These are phyloP conservation scores for Phoma sp. DNA, from an alignment of 2,329 filamentous ascomycete species.

Conservation along the genomic window DNA sequence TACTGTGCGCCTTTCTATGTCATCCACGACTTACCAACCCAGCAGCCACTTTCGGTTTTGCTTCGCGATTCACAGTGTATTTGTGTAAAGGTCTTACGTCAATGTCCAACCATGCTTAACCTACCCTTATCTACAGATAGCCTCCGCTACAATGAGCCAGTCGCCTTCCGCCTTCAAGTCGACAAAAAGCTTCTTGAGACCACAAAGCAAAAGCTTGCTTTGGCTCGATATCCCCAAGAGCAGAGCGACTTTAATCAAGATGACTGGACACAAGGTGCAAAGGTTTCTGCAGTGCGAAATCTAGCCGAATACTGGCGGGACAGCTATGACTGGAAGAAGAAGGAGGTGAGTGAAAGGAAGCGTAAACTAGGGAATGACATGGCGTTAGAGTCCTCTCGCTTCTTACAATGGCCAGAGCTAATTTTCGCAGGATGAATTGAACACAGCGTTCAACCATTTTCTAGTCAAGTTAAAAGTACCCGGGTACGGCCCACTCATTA, in stretches of 20 bases:
- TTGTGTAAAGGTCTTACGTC: too few species aligned
- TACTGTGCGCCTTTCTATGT: too few species aligned
- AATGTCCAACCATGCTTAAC: not conserved
- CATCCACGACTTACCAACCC: too few species aligned
- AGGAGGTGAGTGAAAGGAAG: conserved; percentile 3
- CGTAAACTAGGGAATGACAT: too few species aligned
- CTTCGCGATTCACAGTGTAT: too few species aligned
- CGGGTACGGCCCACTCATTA: not conserved
- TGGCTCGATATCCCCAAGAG: conserved; percentile 1
- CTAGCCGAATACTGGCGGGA: not conserved
- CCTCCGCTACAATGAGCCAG: not conserved
- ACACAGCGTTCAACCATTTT: not conserved
- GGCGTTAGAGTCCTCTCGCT: too few species aligned
- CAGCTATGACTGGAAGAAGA: not conserved
- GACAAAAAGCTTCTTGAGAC: not conserved
- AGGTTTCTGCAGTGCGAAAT: not conserved
- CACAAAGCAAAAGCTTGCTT: conserved; percentile 1
- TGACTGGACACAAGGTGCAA: not conserved
- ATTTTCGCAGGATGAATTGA: not conserved
- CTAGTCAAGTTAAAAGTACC: not conserved
- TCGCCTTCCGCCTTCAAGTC: not conserved
- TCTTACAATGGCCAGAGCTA: too few species aligned
- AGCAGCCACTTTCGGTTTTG: too few species aligned
- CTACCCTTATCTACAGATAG: not conserved
- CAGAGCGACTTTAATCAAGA: not conserved